Conservation (phyloP, 2,329 filamentous ascomycete genomes). For the Pseudocercospora musae region DNA sequence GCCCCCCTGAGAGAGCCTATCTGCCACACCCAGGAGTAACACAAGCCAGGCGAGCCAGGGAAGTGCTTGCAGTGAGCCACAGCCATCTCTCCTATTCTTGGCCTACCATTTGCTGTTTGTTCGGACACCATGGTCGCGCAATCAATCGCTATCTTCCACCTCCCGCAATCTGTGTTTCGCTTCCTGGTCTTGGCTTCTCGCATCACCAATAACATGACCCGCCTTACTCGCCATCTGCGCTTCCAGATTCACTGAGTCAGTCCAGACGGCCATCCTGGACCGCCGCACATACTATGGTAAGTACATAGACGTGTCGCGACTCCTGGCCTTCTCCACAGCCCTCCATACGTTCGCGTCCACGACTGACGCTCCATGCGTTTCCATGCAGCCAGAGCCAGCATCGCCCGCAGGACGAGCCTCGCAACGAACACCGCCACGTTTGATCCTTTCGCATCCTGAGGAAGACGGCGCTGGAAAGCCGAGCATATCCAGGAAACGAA, state of each 20-base stretch:
- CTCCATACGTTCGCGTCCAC: conserved; percentile 14
- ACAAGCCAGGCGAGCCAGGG: conserved; percentile 11
- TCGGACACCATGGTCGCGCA: conserved; percentile 14
- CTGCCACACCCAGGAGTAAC: conserved; percentile 19
- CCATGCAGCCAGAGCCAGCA: conserved; percentile 17
- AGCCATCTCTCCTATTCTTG: conserved; percentile 18
- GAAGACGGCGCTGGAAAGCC: conserved; percentile 17
- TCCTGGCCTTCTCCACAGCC: conserved; percentile 7
- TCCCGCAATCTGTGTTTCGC: conserved; percentile 16
- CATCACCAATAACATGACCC: conserved; percentile 23
- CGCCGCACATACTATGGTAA: conserved; percentile 25
- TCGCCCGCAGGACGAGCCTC: conserved; percentile 18
- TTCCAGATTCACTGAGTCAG: conserved; percentile 24
- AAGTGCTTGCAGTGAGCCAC: conserved; percentile 22
- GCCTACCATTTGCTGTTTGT: conserved; percentile 14
- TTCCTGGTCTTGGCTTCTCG: conserved; percentile 16
- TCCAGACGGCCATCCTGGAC: conserved; percentile 16
- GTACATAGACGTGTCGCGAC: conserved; percentile 18
- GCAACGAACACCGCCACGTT: conserved; percentile 24
- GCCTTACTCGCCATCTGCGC: conserved; percentile 17
- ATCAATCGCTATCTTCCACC: conserved; percentile 19
- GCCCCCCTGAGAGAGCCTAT: conserved; percentile 29
- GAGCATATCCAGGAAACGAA: conserved; percentile 23
- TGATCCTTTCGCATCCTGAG: conserved; percentile 25
- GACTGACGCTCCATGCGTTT: conserved; percentile 23